Conservation (phyloP, 2,329 filamentous ascomycete species). For the Fusarium sp. region DNA sequence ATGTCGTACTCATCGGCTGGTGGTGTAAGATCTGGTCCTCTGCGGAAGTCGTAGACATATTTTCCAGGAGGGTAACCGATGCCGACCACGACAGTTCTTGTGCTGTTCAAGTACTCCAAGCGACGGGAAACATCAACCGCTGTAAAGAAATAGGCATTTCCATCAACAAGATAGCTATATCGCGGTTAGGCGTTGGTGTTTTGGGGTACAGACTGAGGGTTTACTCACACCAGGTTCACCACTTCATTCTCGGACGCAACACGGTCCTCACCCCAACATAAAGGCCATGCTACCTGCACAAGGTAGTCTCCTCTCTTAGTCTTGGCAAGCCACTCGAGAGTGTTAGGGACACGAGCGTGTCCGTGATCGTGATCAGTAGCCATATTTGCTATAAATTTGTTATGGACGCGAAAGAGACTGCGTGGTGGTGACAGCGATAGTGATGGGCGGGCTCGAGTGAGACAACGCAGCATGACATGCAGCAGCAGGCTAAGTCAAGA, state of each 20-base stretch:
- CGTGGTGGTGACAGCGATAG: slow-evolving; percentile 2
- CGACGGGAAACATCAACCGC: slow-evolving; percentile 52
- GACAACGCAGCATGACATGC: slow-evolving; percentile 35
- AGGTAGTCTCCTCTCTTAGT: slow-evolving; percentile 51
- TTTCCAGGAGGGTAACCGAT: slow-evolving; percentile 53
- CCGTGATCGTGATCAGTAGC: slow-evolving; percentile 33
- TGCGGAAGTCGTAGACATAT: slow-evolving; percentile 51
- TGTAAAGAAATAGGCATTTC: slow-evolving; percentile 56
- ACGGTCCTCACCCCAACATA: slow-evolving; percentile 50
- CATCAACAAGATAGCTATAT: slow-evolving; percentile 54
- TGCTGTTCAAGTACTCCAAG: slow-evolving; percentile 47
- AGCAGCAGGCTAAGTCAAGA: slow-evolving; percentile 18
- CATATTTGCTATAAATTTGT: slow-evolving; percentile 27
- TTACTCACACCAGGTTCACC: slow-evolving; percentile 49
- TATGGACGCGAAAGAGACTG: not conserved
- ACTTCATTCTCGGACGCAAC: slow-evolving; percentile 42
- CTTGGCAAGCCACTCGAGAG: slow-evolving; percentile 47
- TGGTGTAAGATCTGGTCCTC: slow-evolving; percentile 53
- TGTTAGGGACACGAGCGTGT: slow-evolving; percentile 47
- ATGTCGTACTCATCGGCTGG: slow-evolving; percentile 47
- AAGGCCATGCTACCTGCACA: slow-evolving; percentile 52
- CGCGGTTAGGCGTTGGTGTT: not conserved
- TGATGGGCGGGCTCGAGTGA: slow-evolving; percentile 29
- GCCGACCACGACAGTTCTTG: slow-evolving; percentile 52
- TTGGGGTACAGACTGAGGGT: not conserved